Base-by-base conservation (phyloP, 2,329 filamentous ascomycete species). In the Fusarium buharicum region DNA sequence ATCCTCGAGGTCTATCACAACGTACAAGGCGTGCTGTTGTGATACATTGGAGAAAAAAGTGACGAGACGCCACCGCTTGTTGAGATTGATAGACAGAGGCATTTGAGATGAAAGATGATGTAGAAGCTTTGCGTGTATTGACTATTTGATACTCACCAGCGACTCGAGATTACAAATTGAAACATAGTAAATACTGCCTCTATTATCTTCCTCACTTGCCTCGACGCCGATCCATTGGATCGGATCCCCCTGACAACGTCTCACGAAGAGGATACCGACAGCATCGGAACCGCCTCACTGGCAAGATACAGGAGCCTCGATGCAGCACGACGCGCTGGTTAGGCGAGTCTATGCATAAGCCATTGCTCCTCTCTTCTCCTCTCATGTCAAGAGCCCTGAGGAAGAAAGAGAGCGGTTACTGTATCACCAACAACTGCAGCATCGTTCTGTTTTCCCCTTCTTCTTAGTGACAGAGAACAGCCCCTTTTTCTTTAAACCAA, bases 291-390 rank as follows among this genome's bases (percentile, higher is more conserved):
- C 58, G 47, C 61, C 57, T 58, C 44, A 52, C 54, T 65, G 50
- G 55, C 60, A 66, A 68, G 61, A 58, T 68, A 54, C 51, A 45
- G 53, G 48, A 62, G 38, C 39, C 56, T 28, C 51, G 56, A 59
- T 58, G 66, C 64, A 56, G 56, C 56, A 64, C 59, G 52, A 57
- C 38, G 47, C 52, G 36, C 52, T 55, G 28, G 17, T 60, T 69
- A 70, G 68, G 64, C 67, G 68, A 70, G 64, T 33, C 36, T 52
- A 55, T 54, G 61, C 65, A 64, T 59, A 40, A 53, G 50, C 28
- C 46, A 14, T 31, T 31, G 20, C 20, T 22, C 20, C 27, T 10
- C 27, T 59, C 22, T 8, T 27, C 16, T 43, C 22, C 8, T 37
- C 18, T n/a, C n/a, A 39, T 13, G 18, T 20, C 18, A 18, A 50